phyloP scores from a whole-genome alignment of 2,329 filamentous ascomycete species.

The Aspergillus brasiliensis region DNA sequence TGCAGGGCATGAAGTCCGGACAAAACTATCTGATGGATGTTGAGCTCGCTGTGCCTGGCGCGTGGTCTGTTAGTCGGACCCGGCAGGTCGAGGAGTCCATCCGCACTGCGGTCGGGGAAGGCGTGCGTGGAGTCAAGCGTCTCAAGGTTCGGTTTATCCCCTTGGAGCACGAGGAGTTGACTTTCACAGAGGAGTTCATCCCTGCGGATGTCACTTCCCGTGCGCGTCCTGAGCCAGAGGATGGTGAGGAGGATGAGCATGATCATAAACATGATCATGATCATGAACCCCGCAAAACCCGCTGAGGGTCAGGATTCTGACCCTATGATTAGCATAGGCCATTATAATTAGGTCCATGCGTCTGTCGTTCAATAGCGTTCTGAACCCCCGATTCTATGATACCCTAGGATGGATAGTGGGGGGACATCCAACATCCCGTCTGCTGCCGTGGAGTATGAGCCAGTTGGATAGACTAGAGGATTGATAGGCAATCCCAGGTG shows the following conservation, averaged over 20 bases:
- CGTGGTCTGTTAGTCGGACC: slow-evolving; percentile 74
- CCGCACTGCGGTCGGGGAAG: slow-evolving; percentile 70
- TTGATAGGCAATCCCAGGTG: slow-evolving; percentile 16
- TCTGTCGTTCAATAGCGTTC: background rate
- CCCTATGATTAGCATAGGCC: background rate
- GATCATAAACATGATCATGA: slow-evolving; percentile 9
- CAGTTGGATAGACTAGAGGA: slow-evolving; percentile 24
- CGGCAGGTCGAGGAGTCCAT: slow-evolving; percentile 71
- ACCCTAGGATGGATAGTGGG: background rate
- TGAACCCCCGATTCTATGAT: background rate
- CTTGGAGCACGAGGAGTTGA: slow-evolving; percentile 58
- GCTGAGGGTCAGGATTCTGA: background rate
- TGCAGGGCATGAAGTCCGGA: slow-evolving; percentile 91
- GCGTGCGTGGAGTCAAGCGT: slow-evolving; percentile 80
- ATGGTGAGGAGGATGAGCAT: slow-evolving; percentile 19
- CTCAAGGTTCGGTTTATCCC: slow-evolving; percentile 83
- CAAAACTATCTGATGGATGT: slow-evolving; percentile 95
- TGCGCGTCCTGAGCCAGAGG: slow-evolving; percentile 63
- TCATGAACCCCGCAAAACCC: slow-evolving; percentile 3
- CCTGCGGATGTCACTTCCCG: slow-evolving; percentile 61
- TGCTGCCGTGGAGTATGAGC: background rate
- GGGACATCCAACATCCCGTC: background rate
- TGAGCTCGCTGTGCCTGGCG: slow-evolving; percentile 75
- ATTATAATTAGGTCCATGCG: background rate
- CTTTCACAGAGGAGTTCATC: slow-evolving; percentile 79